A percentile compares a stretch with the other conserved stretches of the same genome.
Evolutionary conservation across 805 yeast genomes (phyloP).

Genomic region (Ogataea allantospora): DNA sequence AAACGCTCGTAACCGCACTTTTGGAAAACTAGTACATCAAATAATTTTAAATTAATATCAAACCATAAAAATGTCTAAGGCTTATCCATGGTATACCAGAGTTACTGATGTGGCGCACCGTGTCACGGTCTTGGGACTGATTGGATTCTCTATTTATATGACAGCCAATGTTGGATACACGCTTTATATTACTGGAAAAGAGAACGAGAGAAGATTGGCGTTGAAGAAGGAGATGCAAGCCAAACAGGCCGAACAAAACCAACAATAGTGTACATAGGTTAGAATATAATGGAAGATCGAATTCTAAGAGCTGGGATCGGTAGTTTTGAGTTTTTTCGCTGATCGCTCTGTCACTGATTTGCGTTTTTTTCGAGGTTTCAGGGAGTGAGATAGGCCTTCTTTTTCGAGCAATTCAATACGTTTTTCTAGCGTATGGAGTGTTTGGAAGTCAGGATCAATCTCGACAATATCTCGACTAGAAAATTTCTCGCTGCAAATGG

Average conservation of each 20-base stretch:
- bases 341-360: background rate
- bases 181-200: slow-evolving; percentile 50
- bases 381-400: slow-evolving; percentile 38
- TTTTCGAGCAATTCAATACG: slow-evolving; percentile 19
- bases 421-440: slow-evolving; percentile 10
- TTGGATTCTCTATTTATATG: slow-evolving; percentile 53
- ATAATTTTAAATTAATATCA: slow-evolving; percentile 1
- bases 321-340: slow-evolving; percentile 4
- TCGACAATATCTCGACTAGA: slow-evolving; percentile 34
- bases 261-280: slow-evolving; percentile 12
- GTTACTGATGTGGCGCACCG: slow-evolving; percentile 72
- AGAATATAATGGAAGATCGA: slow-evolving; percentile 5
- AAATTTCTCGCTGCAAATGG: slow-evolving; percentile 37
- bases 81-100: slow-evolving; percentile 74
- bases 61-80: slow-evolving; percentile 39
- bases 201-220: slow-evolving; percentile 44
- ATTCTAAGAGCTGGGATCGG: slow-evolving; percentile 3
- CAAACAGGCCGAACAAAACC: slow-evolving; percentile 25
- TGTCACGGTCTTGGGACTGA: slow-evolving; percentile 62
- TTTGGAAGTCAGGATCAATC: slow-evolving; percentile 22
- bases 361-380: slow-evolving; percentile 26
- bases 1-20: slow-evolving; percentile 9
- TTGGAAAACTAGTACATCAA: slow-evolving; percentile 1
- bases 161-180: slow-evolving; percentile 51
- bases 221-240: slow-evolving; percentile 31